Percentiles rank a stretch among this genome's conserved stretches.
Conservation (phyloP, 108 stramenopile genomes). For the Nitzschia sp. region DNA sequence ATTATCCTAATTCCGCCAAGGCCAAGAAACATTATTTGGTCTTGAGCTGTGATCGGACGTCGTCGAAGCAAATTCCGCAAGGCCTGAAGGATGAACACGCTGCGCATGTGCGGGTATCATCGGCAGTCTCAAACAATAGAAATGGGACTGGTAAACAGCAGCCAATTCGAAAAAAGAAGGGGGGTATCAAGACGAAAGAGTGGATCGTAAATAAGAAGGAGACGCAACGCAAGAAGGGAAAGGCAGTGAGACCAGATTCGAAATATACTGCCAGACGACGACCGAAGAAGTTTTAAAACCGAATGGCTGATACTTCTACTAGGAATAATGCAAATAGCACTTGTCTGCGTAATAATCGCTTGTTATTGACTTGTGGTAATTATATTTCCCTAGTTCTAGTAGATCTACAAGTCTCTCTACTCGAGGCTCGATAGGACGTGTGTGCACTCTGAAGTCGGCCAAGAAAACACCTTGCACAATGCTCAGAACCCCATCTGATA, state of each 20-base stretch:
- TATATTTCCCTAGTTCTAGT: no score
- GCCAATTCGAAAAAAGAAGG: constrained; percentile 58
- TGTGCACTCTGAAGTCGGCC: no score
- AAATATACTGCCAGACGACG: constrained; percentile 97
- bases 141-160: constrained; percentile 25
- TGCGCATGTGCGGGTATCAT: constrained; percentile 29
- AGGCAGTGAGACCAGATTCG: constrained; percentile 90
- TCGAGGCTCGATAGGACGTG: no score
- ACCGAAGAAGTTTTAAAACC: constrained; percentile 90
- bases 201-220: constrained; percentile 99
- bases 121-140: not conserved
- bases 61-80: constrained; percentile 44
- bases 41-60: constrained; percentile 87
- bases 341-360: no score
- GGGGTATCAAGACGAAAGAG: constrained; percentile 89
- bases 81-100: constrained; percentile 42
- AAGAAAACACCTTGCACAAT: no score
- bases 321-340: no score
- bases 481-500: no score
- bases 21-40: constrained; percentile 99
- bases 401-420: no score
- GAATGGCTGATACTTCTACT: no score
- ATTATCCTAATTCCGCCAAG: constrained; percentile 99
- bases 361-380: no score
- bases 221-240: constrained; percentile 90